Percentiles rank a stretch among this genome's conserved stretches.
These are phyloP conservation scores for Psidium guajava DNA, from an alignment of 345 rosid species.

Conservation along the genomic window DNA sequence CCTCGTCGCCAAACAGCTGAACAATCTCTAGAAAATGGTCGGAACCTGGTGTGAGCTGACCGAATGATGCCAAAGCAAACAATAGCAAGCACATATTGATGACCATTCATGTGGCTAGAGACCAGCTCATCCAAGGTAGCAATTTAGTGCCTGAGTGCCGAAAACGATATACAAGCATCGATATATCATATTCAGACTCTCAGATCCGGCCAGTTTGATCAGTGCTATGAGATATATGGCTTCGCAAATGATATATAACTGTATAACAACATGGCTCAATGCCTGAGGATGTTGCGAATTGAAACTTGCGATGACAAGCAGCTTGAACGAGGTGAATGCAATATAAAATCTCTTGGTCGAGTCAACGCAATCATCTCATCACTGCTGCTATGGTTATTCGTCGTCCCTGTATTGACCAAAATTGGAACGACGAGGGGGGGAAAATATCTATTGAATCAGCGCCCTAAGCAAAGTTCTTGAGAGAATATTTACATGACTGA, in stretches of 20 bases:
- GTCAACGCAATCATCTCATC: neutral
- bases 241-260: neutral
- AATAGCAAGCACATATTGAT: accelerated
- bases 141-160: accelerated
- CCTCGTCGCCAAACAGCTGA: accelerated
- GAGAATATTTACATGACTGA: neutral
- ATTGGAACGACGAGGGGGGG: neutral
- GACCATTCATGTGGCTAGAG: accelerated
- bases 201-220: neutral
- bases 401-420: accelerated
- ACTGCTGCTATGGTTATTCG: neutral
- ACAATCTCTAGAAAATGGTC: neutral
- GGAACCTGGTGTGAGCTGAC: accelerated
- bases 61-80: neutral
- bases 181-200: accelerated
- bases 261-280: accelerated
- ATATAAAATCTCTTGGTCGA: neutral
- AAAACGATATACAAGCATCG: neutral
- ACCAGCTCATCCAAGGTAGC: accelerated
- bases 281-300: accelerated
- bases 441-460: neutral
- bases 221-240: neutral
- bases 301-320: accelerated
- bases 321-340: neutral
- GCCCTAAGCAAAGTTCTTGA: neutral